Conservation (phyloP, 176 grass and related monocot genomes). For the Poa annua region DNA sequence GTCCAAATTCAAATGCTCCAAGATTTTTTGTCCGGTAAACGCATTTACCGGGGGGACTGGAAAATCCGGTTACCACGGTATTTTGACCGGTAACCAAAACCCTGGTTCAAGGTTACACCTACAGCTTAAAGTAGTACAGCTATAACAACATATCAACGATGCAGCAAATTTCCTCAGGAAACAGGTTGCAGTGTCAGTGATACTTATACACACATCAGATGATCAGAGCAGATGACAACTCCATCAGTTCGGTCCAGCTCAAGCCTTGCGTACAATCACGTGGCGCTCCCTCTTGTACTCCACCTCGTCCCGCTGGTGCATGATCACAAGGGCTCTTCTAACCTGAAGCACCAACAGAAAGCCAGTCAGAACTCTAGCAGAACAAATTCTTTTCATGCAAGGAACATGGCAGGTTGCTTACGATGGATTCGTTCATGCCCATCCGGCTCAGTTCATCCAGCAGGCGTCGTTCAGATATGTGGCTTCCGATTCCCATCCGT, state of each 20-base stretch:
- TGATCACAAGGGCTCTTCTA: conserved; percentile 92
- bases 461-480: conserved; percentile 84
- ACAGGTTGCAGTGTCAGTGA: conserved; percentile 17
- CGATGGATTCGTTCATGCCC: conserved; percentile 96
- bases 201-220: conserved; percentile 26
- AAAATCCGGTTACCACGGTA: too few species aligned
- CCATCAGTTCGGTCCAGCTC: neutral
- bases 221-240: neutral
- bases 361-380: neutral
- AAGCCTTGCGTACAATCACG: conserved; percentile 90
- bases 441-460: conserved; percentile 77
- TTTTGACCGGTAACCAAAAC: too few species aligned
- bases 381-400: neutral
- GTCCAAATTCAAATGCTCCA: too few species aligned
- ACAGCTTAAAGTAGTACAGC: conserved; percentile 5
- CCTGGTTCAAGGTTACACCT: too few species aligned
- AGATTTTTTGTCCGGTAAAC: too few species aligned
- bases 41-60: too few species aligned
- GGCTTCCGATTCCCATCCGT: conserved; percentile 96
- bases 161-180: neutral
- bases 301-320: conserved; percentile 97
- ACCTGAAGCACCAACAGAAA: conserved; percentile 52
- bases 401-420: conserved; percentile 43
- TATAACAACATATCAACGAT: conserved; percentile 24
- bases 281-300: conserved; percentile 94